These are phyloP conservation scores for Acer saccharum DNA, from an alignment of 345 rosid species.

Conservation along the genomic window DNA sequence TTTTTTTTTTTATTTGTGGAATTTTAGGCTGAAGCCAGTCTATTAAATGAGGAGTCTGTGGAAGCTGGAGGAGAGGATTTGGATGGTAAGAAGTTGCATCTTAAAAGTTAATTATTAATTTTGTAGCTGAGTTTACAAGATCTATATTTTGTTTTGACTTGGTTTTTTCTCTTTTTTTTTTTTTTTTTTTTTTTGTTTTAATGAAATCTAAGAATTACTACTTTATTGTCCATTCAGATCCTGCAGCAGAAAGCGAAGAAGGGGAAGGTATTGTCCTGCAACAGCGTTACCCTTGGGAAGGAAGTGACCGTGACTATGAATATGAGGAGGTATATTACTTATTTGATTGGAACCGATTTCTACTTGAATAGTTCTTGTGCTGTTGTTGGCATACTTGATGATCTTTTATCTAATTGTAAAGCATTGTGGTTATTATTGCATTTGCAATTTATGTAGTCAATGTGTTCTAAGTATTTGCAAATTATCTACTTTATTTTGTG, in stretches of 20 bases:
- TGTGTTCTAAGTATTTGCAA: no score
- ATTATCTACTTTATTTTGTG: no score
- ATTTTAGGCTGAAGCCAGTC: constrained; percentile 64
- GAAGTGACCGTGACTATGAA: constrained; percentile 80
- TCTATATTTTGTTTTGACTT: not conserved
- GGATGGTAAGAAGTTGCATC: constrained; percentile 51
- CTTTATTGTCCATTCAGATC: constrained; percentile 40
- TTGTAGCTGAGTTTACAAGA: not conserved
- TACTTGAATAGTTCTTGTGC: not conserved
- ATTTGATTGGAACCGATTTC: not conserved
- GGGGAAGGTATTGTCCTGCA: constrained; percentile 44
- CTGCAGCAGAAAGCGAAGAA: constrained; percentile 59
- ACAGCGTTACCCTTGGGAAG: constrained; percentile 89
- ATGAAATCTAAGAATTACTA: not conserved
- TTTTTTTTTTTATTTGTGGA: constrained; percentile 3
- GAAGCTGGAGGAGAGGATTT: constrained; percentile 65
- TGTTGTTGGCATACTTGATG: not conserved
- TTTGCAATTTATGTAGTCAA: not conserved
- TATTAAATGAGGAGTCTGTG: constrained; percentile 60
- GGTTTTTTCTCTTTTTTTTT: not conserved
- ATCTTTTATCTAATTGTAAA: not conserved
- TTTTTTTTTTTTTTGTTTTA: no score
- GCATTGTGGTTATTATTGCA: not conserved
- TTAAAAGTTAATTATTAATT: not conserved
- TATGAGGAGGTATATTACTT: constrained; percentile 72